phyloP scores from a whole-genome alignment of 2,329 filamentous ascomycete species.

The Immersiporthe knoxdaviesiana region DNA sequence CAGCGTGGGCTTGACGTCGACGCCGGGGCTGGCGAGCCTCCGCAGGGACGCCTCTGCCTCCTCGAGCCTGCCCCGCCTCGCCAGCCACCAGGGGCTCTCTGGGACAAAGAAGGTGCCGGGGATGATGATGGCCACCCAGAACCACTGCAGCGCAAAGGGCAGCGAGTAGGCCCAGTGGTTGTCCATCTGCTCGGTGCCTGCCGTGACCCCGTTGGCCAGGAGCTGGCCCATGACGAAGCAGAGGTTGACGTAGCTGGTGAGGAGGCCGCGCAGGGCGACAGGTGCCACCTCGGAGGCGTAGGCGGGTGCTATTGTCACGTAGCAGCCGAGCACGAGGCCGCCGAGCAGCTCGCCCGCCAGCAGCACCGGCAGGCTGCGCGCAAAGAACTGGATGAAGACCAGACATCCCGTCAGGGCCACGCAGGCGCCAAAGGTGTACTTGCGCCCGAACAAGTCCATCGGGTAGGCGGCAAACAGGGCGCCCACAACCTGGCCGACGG shows the following conservation, averaged over 20 bases:
- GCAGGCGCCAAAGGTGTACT: constrained; percentile 49
- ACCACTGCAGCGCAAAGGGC: constrained; percentile 55
- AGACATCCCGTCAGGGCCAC: constrained; percentile 52
- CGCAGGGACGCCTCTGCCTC: constrained; percentile 47
- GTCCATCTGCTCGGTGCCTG: constrained; percentile 44
- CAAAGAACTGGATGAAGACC: constrained; percentile 67
- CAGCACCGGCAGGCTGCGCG: constrained; percentile 56
- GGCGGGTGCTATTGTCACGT: constrained; percentile 60
- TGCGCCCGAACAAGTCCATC: constrained; percentile 50
- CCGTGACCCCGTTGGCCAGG: constrained; percentile 53
- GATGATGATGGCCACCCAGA: constrained; percentile 51
- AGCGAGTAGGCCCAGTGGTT: constrained; percentile 54
- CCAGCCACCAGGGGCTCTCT: constrained; percentile 56
- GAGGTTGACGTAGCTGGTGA: constrained; percentile 64
- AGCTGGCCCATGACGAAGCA: constrained; percentile 67
- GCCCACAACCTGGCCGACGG: constrained; percentile 60
- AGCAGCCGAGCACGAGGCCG: constrained; percentile 64
- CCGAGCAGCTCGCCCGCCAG: constrained; percentile 65
- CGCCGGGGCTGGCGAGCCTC: constrained; percentile 49
- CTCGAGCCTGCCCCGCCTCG: constrained; percentile 45
- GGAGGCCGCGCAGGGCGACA: constrained; percentile 57
- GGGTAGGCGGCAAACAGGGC: constrained; percentile 54
- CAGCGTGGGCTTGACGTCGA: constrained; percentile 53
- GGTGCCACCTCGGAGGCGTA: constrained; percentile 67
- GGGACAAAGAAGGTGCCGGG: constrained; percentile 51